Percentiles rank a stretch among this genome's conserved stretches.
phyloP scores from a whole-genome alignment of 257 asterid species.

The Oldenlandia corymbosa region DNA sequence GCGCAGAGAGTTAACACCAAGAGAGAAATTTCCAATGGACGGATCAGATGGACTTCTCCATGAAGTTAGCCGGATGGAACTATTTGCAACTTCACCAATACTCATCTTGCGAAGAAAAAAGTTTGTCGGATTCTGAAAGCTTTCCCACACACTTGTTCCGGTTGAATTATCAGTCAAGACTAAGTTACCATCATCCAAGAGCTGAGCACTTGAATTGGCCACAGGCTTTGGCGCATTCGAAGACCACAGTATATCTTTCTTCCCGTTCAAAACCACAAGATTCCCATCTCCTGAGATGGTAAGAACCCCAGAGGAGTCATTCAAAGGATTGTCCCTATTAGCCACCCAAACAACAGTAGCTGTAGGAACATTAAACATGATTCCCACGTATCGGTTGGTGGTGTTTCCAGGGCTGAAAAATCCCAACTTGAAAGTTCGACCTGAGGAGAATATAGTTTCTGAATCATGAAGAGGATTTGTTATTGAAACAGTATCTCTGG shows the following conservation, averaged over 20 bases:
- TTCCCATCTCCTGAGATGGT: conserved; percentile 37
- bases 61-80: conserved; percentile 22
- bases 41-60: conserved; percentile 46
- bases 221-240: conserved; percentile 20
- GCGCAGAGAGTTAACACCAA: conserved; percentile 14
- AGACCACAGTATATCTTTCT: conserved; percentile 35
- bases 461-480: conserved; percentile 18
- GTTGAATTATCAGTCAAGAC: conserved; percentile 27
- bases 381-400: conserved; percentile 24
- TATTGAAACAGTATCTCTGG: conserved; percentile 10
- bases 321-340: conserved; percentile 42
- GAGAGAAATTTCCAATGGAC: conserved; percentile 35
- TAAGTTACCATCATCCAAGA: conserved; percentile 45
- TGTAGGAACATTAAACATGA: conserved; percentile 22
- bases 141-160: conserved; percentile 41
- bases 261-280: conserved; percentile 31
- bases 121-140: conserved; percentile 34
- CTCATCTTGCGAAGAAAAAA: conserved; percentile 36
- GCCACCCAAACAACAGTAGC: conserved; percentile 45
- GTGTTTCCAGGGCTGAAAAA: conserved; percentile 29
- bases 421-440: conserved; percentile 22
- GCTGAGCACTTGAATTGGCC: conserved; percentile 29
- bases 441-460: conserved; percentile 15
- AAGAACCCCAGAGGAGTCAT: conserved; percentile 28
- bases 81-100: conserved; percentile 23